Evolutionary conservation across 2,329 filamentous ascomycete species (phyloP).

Genomic region (Penicillium sp.): DNA sequence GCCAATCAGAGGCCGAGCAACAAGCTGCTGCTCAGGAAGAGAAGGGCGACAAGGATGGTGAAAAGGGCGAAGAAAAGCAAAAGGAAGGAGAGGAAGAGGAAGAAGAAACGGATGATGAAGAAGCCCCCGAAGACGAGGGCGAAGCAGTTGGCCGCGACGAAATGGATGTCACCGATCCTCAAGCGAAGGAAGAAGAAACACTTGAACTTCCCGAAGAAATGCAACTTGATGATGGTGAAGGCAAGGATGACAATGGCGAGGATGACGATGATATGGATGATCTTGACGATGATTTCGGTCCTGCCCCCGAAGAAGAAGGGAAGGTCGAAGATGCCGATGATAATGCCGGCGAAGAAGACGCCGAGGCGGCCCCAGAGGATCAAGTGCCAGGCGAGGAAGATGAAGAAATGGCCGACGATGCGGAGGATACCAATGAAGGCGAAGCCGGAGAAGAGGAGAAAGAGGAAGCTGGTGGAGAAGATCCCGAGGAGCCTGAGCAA

Average conservation of each 20-base stretch:
- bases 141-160: slow-evolving; percentile 63
- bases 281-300: slow-evolving; percentile 41
- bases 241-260: slow-evolving; percentile 53
- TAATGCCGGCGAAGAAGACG: slow-evolving; percentile 30
- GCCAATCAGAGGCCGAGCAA: slow-evolving; percentile 53
- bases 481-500: slow-evolving; percentile 54
- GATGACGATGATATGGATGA: slow-evolving; percentile 47
- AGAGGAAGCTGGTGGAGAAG: slow-evolving; percentile 36
- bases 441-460: slow-evolving; percentile 49
- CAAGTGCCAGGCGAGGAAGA: slow-evolving; percentile 34
- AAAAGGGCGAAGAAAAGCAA: slow-evolving; percentile 46
- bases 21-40: slow-evolving; percentile 57
- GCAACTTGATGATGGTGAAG: slow-evolving; percentile 69
- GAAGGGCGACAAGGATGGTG: slow-evolving; percentile 43
- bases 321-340: slow-evolving; percentile 32
- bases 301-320: slow-evolving; percentile 37
- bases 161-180: slow-evolving; percentile 65
- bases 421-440: slow-evolving; percentile 46
- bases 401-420: slow-evolving; percentile 43
- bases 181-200: slow-evolving; percentile 76
- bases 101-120: slow-evolving; percentile 58
- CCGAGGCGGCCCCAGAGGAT: slow-evolving; percentile 30
- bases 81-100: slow-evolving; percentile 54
- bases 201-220: slow-evolving; percentile 85
- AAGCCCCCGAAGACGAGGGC: slow-evolving; percentile 56